Percentiles rank a stretch among this genome's conserved stretches.
Conservation (phyloP, 495 filamentous ascomycete species). For the Aspergillus ostianus region DNA sequence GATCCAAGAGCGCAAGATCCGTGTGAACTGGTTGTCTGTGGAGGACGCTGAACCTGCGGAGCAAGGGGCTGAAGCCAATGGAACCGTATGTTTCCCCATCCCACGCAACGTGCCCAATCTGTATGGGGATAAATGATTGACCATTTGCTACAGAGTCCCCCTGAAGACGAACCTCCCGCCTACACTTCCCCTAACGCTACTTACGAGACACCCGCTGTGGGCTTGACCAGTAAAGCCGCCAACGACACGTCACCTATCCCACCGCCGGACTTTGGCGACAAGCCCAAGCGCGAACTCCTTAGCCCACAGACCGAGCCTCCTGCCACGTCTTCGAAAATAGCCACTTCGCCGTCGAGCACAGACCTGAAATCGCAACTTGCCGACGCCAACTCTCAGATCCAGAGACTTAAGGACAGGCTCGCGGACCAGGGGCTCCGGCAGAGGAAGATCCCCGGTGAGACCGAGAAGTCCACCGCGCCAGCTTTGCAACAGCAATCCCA, state of each 20-base stretch:
- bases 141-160: conserved; percentile 16
- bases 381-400: conserved; percentile 73
- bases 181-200: conserved; percentile 56
- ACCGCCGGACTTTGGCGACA: conserved; percentile 44
- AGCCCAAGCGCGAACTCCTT: conserved; percentile 36
- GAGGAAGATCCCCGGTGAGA: conserved; percentile 49
- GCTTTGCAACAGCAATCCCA: conserved; percentile 51
- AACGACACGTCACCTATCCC: conserved; percentile 38
- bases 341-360: conserved; percentile 51
- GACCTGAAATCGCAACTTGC: conserved; percentile 70
- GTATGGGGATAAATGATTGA: background rate
- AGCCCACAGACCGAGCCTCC: conserved; percentile 28
- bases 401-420: conserved; percentile 64
- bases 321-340: conserved; percentile 31
- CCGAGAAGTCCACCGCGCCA: conserved; percentile 39
- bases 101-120: conserved; percentile 3
- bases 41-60: conserved; percentile 49
- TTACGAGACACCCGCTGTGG: conserved; percentile 49
- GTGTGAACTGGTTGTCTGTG: conserved; percentile 73
- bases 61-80: conserved; percentile 42
- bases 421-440: conserved; percentile 72
- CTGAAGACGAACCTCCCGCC: conserved; percentile 52
- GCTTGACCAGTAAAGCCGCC: conserved; percentile 29
- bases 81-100: conserved; percentile 36
- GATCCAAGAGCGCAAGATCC: conserved; percentile 92